These are phyloP conservation scores for Colletotrichum destructivum DNA, from an alignment of 2,329 filamentous ascomycete genomes.

Conservation along the genomic window DNA sequence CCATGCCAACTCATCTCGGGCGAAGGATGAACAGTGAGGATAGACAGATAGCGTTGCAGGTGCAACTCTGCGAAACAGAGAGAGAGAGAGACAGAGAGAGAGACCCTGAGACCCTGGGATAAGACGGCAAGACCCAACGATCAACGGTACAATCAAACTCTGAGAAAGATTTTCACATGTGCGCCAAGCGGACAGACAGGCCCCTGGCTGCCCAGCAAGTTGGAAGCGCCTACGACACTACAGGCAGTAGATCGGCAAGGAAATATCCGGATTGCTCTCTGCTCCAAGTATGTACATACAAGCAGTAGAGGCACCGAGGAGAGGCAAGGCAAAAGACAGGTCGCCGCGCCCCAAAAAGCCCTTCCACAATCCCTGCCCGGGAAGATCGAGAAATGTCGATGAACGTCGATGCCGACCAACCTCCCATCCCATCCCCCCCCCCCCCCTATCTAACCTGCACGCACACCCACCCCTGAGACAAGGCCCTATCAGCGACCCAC, in stretches of 20 bases:
- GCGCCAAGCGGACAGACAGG: constrained; percentile 26
- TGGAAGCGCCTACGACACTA: constrained; percentile 22
- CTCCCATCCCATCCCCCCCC: not conserved
- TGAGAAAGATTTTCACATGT: constrained; percentile 39
- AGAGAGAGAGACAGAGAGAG: not conserved
- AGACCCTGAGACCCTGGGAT: constrained; percentile 7
- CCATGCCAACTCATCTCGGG: not conserved
- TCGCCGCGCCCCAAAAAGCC: constrained; percentile 18
- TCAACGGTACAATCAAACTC: constrained; percentile 6
- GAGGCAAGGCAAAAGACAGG: not conserved
- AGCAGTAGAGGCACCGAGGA: not conserved
- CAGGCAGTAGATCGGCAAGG: constrained; percentile 34
- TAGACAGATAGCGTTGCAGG: constrained; percentile 1
- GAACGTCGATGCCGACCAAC: constrained; percentile 22
- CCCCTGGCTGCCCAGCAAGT: constrained; percentile 5
- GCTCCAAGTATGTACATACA: no score
- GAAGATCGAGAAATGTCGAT: constrained; percentile 9
- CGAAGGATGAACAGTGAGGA: not conserved
- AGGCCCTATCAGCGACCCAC: constrained; percentile 40
- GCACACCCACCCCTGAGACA: constrained; percentile 26
- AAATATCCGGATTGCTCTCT: constrained; percentile 33
- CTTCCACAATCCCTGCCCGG: constrained; percentile 25
- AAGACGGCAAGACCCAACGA: not conserved
- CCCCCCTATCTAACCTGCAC: constrained; percentile 26
- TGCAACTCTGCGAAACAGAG: no score